These are phyloP conservation scores for Phytomonas serpens DNA, from an alignment of 208 protist genomes.

Conservation along the genomic window DNA sequence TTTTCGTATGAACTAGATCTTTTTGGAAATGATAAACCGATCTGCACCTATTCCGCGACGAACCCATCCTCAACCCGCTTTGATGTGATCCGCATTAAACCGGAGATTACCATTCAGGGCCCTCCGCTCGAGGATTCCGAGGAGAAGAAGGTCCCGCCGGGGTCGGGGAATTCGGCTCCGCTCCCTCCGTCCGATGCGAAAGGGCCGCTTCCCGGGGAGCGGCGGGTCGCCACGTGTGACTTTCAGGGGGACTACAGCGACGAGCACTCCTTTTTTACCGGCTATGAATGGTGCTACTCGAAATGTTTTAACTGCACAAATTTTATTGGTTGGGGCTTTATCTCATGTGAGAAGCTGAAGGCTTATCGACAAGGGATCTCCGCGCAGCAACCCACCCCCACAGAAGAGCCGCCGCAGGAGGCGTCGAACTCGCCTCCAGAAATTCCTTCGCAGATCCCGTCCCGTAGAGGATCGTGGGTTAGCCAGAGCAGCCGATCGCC, in stretches of 20 bases:
- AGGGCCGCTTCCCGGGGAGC: background rate
- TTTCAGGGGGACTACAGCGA: slow-evolving; percentile 25
- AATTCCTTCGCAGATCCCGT: no score
- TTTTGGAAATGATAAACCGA: slow-evolving; percentile 27
- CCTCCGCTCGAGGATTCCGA: no score
- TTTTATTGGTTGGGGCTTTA: slow-evolving; percentile 81
- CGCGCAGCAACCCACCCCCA: background rate
- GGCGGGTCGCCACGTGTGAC: background rate
- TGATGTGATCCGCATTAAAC: slow-evolving; percentile 48
- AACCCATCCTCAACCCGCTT: slow-evolving; percentile 61
- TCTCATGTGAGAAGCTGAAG: slow-evolving; percentile 12
- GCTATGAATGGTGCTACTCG: slow-evolving; percentile 61
- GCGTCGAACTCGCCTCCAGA: no score
- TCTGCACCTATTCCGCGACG: slow-evolving; percentile 77
- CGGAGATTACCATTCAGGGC: background rate
- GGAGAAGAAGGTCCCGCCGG: no score
- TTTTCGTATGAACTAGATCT: slow-evolving; percentile 77
- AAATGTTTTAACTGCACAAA: slow-evolving; percentile 41
- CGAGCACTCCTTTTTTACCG: slow-evolving; percentile 75
- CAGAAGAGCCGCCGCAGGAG: no score
- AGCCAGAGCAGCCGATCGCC: no score
- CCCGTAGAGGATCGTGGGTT: no score
- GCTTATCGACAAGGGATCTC: background rate
- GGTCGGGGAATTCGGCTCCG: no score
- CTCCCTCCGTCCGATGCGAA: background rate